Evolutionary conservation across 2,329 filamentous ascomycete genomes (phyloP), one percentile per base, ranked within the genome.

Genomic region (Tetracladium maxilliforme): DNA sequence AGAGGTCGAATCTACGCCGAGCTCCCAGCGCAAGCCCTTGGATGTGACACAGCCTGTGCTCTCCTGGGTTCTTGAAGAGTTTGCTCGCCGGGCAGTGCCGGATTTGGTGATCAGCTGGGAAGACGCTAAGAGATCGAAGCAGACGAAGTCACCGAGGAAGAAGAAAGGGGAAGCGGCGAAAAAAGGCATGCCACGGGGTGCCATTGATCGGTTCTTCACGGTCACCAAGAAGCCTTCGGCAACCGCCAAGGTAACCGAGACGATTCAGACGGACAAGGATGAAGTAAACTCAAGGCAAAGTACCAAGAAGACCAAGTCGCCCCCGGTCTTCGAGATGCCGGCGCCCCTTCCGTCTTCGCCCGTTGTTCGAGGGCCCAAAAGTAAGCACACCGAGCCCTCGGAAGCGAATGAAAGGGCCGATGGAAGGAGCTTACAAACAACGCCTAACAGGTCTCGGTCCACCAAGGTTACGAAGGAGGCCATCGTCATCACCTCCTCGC

Each of bases 1-100:
- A 15, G 12, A 21, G 30, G 27, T 21, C 43, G 42, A 25, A 27
- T 34, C 9, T 44, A 39, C 12, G 41, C 42, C 14, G 33, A 33
- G 16, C 31, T 25, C n/a, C 25, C 23, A 7, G 20, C 31, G 20
- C 11, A 12, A 29, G 23, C 22, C 42, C 1, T 84, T 77, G 36
- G 72, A 84, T 37, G 77, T 82, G 0, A 61, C 59, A 7, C 60
- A 70, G 15, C 54, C 70, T 2, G 69, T 80, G 20, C 66, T 75
- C 33, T 46, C 65, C 7, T 87, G 80, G 80, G 49, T 86, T 6
- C 58, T 77, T 13, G 69, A 75, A 36, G 62, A 29, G 44, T 74
- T 4, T 77, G 78, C 0, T 61, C 74, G 27, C 77, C 77, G 4
- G 49, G 71, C 3, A 65, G 65, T 15, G 64, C 80, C 1, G 58